Base-by-base conservation (phyloP, 768 basidiomycete genomes). In the Nidularia sp. region DNA sequence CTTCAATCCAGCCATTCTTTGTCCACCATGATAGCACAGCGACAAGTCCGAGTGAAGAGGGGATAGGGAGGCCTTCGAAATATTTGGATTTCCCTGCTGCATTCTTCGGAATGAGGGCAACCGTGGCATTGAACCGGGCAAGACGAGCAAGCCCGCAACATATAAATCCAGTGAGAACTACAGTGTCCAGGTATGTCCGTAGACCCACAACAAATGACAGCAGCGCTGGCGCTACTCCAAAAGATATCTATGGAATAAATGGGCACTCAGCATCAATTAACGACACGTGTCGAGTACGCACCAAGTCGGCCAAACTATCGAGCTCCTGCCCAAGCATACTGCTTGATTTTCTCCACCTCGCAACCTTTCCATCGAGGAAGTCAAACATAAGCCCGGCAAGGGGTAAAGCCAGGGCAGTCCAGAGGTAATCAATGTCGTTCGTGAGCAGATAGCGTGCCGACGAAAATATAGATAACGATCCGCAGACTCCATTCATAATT, bases 401-500 rank as follows among this genome's bases (percentile, higher is more conserved):
- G 12, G 97, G 97, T 59, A 93, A 85, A 41, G 78, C 72, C 55
- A 95, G 83, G n/a, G 94, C 97, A 51, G 83, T 82, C 86, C 88
- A 88, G 54, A 97, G 74, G 70, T 88, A 85, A 60, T 83, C 83
- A 55, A 81, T 78, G 64, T 95, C 88, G 55, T 87, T 83, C 22
- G 86, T 85, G 42, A 86, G 52, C 59, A 98, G 81, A 76, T 95
- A 99, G 49, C 85, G 84, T 45, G 91, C 94, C 5, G 92, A 94
- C 35, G 87, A 90, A 70, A 98, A 94, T 65, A 99, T 82, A 29
- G 94, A 98, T 60, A 96, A 87, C 13, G 90, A 90, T 53, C 97
- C 97, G 72, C 97, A 99, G 68, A 98, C 88, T 44, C 97, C 97
- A 66, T 99, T 99, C 88, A 95, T 94, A 57, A 99, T 93, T 34